These are phyloP conservation scores for Chenopodium quinoa DNA, from an alignment of 148 eudicot genomes.

Conservation along the genomic window DNA sequence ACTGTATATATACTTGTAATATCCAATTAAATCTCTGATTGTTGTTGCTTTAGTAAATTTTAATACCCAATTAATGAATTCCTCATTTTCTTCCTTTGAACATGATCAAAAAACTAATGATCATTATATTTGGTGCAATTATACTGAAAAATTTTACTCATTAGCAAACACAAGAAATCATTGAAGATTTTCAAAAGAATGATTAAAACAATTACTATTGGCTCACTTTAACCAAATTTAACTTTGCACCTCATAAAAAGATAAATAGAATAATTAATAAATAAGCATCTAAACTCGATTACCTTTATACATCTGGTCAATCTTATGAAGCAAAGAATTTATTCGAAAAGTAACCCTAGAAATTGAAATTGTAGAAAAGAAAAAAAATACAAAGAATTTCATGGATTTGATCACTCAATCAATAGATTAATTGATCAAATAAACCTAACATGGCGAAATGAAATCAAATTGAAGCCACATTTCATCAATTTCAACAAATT, in stretches of 20 bases:
- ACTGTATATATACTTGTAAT: not conserved
- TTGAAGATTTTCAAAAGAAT: too few species aligned
- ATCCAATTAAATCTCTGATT: too few species aligned
- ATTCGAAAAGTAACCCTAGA: not conserved
- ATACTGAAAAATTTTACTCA: not conserved
- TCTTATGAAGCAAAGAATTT: not conserved
- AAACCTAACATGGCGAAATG: not conserved
- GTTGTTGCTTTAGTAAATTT: too few species aligned
- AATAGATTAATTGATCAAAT: not conserved
- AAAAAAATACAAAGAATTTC: not conserved
- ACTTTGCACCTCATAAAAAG: too few species aligned
- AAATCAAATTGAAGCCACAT: not conserved
- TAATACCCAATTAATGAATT: too few species aligned
- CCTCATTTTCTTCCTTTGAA: not conserved
- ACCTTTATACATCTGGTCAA: not conserved
- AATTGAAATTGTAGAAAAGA: too few species aligned
- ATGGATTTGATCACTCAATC: conserved; percentile 3
- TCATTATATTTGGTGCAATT: not conserved
- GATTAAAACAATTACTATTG: too few species aligned
- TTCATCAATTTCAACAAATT: not conserved
- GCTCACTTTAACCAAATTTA: too few species aligned
- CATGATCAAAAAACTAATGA: too few species aligned
- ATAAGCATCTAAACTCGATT: not conserved
- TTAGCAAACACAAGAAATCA: not conserved
- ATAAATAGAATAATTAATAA: too few species aligned